These are phyloP conservation scores for Corrigiola litoralis DNA, from an alignment of 179 eudicot species.

Conservation along the genomic window DNA sequence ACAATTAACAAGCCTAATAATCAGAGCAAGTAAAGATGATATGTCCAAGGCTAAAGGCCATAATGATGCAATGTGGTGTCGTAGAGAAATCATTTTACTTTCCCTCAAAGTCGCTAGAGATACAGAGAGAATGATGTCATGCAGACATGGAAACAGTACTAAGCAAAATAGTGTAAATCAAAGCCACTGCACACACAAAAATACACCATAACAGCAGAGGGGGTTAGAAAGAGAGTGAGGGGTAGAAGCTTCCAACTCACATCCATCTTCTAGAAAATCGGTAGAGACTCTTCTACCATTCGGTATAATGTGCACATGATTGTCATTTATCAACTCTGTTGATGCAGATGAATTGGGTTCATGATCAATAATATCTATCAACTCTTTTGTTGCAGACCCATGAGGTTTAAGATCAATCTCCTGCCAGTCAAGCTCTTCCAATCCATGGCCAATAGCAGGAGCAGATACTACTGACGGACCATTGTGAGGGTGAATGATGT, in stretches of 20 bases:
- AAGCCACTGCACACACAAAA: no score
- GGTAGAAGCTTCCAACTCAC: constrained; percentile 37
- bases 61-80: neutral
- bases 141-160: no score
- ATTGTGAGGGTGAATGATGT: constrained; percentile 15
- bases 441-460: constrained; percentile 46
- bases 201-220: neutral
- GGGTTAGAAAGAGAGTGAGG: constrained; percentile 3
- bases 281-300: constrained; percentile 19
- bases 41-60: neutral
- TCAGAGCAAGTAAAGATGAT: neutral
- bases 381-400: constrained; percentile 20
- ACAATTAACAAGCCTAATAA: neutral
- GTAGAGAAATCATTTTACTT: no score
- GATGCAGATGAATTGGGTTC: constrained; percentile 22
- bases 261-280: constrained; percentile 26
- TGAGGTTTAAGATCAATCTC: constrained; percentile 31
- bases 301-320: constrained; percentile 28
- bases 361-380: constrained; percentile 24
- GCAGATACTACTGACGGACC: constrained; percentile 23
- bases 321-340: constrained; percentile 19
- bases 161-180: no score
- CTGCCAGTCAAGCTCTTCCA: constrained; percentile 63
- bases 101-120: no score
- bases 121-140: no score